Base-by-base conservation (phyloP, 2,329 filamentous ascomycete genomes). In the Aureobasidium sp. region DNA sequence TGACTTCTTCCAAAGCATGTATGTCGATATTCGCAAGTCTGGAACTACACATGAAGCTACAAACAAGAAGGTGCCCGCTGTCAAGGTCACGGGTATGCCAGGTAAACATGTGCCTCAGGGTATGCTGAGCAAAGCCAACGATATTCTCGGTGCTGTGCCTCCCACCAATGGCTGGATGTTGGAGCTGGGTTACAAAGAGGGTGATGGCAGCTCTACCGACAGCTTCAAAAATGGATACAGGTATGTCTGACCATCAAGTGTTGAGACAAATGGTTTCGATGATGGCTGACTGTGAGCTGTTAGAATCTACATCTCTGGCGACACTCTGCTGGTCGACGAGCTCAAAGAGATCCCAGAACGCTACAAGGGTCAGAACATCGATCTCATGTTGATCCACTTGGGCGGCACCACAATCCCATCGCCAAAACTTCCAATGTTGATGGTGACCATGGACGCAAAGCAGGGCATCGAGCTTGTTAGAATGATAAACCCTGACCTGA, bases 401-500 rank as follows among this genome's bases (percentile, higher is more conserved):
- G 85, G 85, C 25, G 85, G 85, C 2, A 88, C 85, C 0, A 87
- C 83, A 4, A 83, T 89, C 34, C 86, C 85, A 0, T 78, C 80
- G 0, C 83, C 84, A 0, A 76, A 77, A 5, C 67, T 84, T 69
- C 83, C 83, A 48, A 71, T 87, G 63, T 63, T 87, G 29, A 87
- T 87, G 85, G 82, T 87, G 2, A 88, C 85, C 0, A 88, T 88
- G 85, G 85, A 88, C 69, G 85, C 81, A 27, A 76, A 79, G 67
- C 82, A 87, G 70, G 85, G 85, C 0, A 66, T 88, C 32, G 73
- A 85, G 72, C 69, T 88, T 64, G 81, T 88, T 69, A 74, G 77
- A 66, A 66, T 87, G 62, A 79, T 88, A 36, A 73, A 83, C 34
- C 83, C 85, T 21, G 81, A 86, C 29, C 61, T 87, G 54, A 86